Evolutionary conservation across 768 basidiomycete species (phyloP).

Genomic region (Amanita brunnescens): DNA sequence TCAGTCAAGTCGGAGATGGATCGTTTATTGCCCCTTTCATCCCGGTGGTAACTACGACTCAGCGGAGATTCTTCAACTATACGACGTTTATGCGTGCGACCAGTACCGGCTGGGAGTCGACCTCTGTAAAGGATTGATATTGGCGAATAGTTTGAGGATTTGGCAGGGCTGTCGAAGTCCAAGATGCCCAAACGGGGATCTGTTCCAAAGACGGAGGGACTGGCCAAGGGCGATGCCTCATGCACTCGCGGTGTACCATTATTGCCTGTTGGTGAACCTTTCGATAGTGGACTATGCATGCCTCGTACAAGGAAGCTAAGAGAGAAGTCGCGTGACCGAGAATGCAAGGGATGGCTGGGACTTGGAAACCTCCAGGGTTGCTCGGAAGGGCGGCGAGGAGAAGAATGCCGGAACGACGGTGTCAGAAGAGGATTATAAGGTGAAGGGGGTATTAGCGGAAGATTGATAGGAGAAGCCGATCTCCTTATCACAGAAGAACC

Average conservation of each 20-base stretch:
- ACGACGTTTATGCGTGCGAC: conserved; percentile 17
- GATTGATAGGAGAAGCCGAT: conserved; percentile 20
- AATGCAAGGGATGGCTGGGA: conserved; percentile 70
- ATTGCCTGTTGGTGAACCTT: conserved; percentile 19
- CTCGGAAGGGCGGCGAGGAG: conserved; percentile 63
- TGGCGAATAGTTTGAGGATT: conserved; percentile 22
- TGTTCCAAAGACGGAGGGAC: conserved; percentile 15
- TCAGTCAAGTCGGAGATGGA: conserved; percentile 29
- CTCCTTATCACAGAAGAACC: conserved; percentile 13
- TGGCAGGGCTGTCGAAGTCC: conserved; percentile 24
- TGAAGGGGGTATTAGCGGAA: conserved; percentile 45
- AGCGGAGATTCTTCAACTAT: conserved; percentile 41
- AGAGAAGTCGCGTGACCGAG: conserved; percentile 52
- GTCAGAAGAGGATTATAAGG: conserved; percentile 71
- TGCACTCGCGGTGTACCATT: conserved; percentile 24
- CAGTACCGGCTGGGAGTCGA: conserved; percentile 24
- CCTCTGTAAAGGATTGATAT: conserved; percentile 31
- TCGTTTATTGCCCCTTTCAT: conserved; percentile 18
- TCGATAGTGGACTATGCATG: conserved; percentile 38
- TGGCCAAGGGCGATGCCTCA: conserved; percentile 28
- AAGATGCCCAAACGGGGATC: conserved; percentile 14
- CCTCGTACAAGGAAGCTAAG: conserved; percentile 55
- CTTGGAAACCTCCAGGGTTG: conserved; percentile 81
- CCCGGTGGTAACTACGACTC: conserved; percentile 21
- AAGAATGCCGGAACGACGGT: conserved; percentile 72